Evolutionary conservation across 495 filamentous ascomycete species (phyloP), one percentile per base, ranked within the genome.

Genomic region (Podospora didyma): DNA sequence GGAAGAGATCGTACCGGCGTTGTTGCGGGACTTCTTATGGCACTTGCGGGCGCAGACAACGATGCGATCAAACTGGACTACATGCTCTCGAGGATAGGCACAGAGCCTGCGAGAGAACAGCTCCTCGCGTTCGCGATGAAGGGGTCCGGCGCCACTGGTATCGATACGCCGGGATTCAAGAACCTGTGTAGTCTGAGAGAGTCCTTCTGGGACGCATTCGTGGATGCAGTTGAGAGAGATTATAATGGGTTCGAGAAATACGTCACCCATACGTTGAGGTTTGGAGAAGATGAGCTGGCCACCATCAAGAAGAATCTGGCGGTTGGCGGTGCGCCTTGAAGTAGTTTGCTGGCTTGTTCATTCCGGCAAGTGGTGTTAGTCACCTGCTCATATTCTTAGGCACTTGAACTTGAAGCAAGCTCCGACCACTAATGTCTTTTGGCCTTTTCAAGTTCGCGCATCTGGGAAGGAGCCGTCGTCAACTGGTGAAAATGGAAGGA

Each of bases 1-100:
- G 85, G 85, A 6, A 82, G 85, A 57, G 84, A 87, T 57, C 76
- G 85, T n/a, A 86, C 85, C 0, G 85, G 85, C 3, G 80, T 86
- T 1, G 63, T 86, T 10, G 71, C 82, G 5, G 81, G 79, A 5
- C 56, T 87, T 1, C 64, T 88, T 7, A 63, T 85, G n/a, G 71
- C 73, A 7, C 68, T 88, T 0, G 78, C 81, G 10, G 79, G 77
- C 10, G 71, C 71, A 31, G 61, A 74, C 5, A 51, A 68, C 6
- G 73, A 82, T 3, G 66, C 66, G 10, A 73, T 86, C 24, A 61
- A 66, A 31, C 58, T 77, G 23, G 84, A 86, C 61, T 87, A 78
- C 58, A 59, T 77, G 53, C 60, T 80, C 24, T 75, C 74, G 28
- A 64, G 78, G 37, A 65, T 79, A 47, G 77, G 78, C 12, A 73